Evolutionary conservation across 371 early-diverging fungal species (phyloP).

Genomic region (Mortierella sp.): DNA sequence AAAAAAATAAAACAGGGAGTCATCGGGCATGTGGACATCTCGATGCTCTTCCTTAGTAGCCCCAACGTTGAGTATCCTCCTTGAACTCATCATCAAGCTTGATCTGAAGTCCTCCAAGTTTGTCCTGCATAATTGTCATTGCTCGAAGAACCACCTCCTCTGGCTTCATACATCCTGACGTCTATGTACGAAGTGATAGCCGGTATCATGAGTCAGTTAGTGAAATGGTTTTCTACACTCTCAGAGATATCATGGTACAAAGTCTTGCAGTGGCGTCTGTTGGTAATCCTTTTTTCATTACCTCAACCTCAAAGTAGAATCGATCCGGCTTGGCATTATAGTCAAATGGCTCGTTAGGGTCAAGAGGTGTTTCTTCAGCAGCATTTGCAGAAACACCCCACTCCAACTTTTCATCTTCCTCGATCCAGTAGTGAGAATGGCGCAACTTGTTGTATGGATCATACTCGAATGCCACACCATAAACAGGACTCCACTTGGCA

Average conservation of each 20-base stretch:
- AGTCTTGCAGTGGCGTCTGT: no score
- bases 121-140: conserved; percentile 83
- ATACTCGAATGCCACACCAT: conserved; percentile 96
- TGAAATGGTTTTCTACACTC: no score
- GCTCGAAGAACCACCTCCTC: conserved; percentile 88
- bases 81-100: conserved; percentile 74
- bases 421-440: conserved; percentile 97
- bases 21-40: no score
- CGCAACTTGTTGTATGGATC: conserved; percentile 96
- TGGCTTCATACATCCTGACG: conserved; percentile 89
- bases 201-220: neutral
- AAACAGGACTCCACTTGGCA: conserved; percentile 98
- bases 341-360: conserved; percentile 79
- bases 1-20: no score
- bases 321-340: conserved; percentile 85
- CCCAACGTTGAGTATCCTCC: conserved; percentile 51
- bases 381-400: conserved; percentile 82
- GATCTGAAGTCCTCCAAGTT: conserved; percentile 82
- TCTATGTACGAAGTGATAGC: conserved; percentile 45
- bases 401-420: conserved; percentile 85
- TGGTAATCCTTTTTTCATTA: conserved; percentile 30
- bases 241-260: no score
- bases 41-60: conserved; percentile 22
- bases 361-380: conserved; percentile 71
- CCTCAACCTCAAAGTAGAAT: conserved; percentile 93